Percentiles rank a stretch among this genome's conserved stretches.
Evolutionary conservation across 441 rosid species (phyloP).

Genomic region (Codiaeum variegatum): DNA sequence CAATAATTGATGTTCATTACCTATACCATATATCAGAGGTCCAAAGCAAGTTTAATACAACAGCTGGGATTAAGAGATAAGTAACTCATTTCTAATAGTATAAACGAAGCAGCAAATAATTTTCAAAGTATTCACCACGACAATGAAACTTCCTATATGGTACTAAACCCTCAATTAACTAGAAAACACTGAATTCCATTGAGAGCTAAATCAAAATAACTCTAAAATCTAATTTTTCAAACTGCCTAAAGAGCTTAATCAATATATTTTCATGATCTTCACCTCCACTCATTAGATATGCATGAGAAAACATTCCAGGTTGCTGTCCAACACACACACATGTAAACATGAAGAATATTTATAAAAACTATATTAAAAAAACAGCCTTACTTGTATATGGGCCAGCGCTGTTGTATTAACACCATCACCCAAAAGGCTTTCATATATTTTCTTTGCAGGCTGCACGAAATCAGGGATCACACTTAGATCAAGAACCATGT

Average conservation of each 20-base stretch:
- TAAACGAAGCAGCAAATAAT: neutral
- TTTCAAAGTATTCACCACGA: no score
- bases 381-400: constrained; percentile 78
- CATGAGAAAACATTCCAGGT: neutral
- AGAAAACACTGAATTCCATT: no score
- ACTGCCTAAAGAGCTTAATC: neutral
- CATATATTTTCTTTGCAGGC: constrained; percentile 83
- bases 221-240: no score
- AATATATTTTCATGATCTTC: neutral
- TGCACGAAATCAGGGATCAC: constrained; percentile 40
- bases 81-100: neutral
- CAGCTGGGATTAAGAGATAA: neutral
- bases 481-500: constrained; percentile 18
- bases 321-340: neutral
- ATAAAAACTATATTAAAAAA: neutral
- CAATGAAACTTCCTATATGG: no score
- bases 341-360: neutral
- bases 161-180: no score
- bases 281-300: neutral
- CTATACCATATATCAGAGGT: neutral
- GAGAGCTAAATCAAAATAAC: no score
- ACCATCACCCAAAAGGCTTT: constrained; percentile 67
- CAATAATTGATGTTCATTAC: neutral
- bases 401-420: constrained; percentile 63
- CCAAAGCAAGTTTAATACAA: neutral